These are phyloP conservation scores for Geoglossum glabrum DNA, from an alignment of 495 filamentous ascomycete species.

Conservation along the genomic window DNA sequence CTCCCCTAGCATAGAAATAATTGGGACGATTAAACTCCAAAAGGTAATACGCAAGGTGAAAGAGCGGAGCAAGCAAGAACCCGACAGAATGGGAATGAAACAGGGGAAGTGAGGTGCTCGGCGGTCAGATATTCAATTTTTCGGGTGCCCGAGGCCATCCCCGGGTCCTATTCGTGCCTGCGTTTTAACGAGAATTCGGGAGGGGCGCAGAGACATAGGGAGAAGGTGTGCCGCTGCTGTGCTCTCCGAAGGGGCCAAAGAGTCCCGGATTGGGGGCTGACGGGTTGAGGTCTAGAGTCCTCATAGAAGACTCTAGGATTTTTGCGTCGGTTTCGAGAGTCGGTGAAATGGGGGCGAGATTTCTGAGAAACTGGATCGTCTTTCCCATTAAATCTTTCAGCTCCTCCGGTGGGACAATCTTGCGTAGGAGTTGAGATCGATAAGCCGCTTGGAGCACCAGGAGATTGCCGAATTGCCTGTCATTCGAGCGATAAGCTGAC, in stretches of 20 bases:
- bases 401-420: constrained; percentile 27
- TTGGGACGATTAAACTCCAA: too few species aligned
- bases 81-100: too few species aligned
- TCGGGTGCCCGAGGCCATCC: too few species aligned
- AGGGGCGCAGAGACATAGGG: neutral
- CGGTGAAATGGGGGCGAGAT: constrained; percentile 5
- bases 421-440: constrained; percentile 31
- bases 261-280: neutral
- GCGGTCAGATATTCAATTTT: too few species aligned
- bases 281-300: neutral
- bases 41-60: too few species aligned
- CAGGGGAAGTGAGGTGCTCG: too few species aligned
- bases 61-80: too few species aligned
- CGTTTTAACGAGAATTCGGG: too few species aligned
- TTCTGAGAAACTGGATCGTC: constrained; percentile 4
- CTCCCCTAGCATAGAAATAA: too few species aligned
- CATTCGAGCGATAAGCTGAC: neutral
- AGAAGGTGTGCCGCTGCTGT: neutral
- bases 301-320: constrained; percentile 5
- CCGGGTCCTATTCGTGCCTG: too few species aligned
- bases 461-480: constrained; percentile 91
- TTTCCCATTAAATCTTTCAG: constrained; percentile 29
- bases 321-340: constrained; percentile 1
- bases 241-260: neutral
- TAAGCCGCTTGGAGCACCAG: constrained; percentile 68